phyloP scores from a whole-genome alignment of 768 basidiomycete genomes.

The Tricholoma terreum region DNA sequence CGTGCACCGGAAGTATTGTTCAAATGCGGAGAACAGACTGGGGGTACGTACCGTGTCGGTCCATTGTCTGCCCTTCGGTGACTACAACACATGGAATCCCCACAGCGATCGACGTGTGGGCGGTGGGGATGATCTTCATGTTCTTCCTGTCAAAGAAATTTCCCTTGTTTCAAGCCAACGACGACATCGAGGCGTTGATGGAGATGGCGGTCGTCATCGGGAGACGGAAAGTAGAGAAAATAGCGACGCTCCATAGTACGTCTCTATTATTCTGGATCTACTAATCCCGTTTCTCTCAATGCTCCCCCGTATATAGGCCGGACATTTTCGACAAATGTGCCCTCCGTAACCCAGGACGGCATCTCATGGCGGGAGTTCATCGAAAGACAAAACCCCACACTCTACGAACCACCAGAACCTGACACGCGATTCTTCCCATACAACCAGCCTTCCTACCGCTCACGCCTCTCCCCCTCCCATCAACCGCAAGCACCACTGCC shows the following conservation, averaged over 20 bases:
- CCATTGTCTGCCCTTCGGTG: neutral
- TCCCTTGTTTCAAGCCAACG: constrained; percentile 89
- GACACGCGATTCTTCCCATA: constrained; percentile 58
- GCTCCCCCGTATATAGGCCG: constrained; percentile 54
- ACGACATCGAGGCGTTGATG: constrained; percentile 94
- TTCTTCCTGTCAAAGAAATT: constrained; percentile 93
- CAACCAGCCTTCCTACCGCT: constrained; percentile 26
- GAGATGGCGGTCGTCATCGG: constrained; percentile 91
- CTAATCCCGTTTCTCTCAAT: neutral
- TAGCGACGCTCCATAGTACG: constrained; percentile 87
- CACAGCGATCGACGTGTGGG: constrained; percentile 95
- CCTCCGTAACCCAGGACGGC: constrained; percentile 65
- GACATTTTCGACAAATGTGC: constrained; percentile 87
- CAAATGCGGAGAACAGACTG: constrained; percentile 91
- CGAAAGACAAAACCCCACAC: constrained; percentile 69
- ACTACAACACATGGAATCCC: constrained; percentile 2
- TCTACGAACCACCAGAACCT: constrained; percentile 49
- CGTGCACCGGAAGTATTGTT: constrained; percentile 94
- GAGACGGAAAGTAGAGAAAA: constrained; percentile 74
- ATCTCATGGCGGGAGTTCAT: constrained; percentile 74
- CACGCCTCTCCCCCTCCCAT: constrained; percentile 20
- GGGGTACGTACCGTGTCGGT: constrained; percentile 47
- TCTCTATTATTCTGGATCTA: constrained; percentile 10
- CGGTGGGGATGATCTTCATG: constrained; percentile 86
- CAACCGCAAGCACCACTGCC: constrained; percentile 11